phyloP scores from a whole-genome alignment of 2,329 filamentous ascomycete genomes.

The Phaeoacremonium minimum region DNA sequence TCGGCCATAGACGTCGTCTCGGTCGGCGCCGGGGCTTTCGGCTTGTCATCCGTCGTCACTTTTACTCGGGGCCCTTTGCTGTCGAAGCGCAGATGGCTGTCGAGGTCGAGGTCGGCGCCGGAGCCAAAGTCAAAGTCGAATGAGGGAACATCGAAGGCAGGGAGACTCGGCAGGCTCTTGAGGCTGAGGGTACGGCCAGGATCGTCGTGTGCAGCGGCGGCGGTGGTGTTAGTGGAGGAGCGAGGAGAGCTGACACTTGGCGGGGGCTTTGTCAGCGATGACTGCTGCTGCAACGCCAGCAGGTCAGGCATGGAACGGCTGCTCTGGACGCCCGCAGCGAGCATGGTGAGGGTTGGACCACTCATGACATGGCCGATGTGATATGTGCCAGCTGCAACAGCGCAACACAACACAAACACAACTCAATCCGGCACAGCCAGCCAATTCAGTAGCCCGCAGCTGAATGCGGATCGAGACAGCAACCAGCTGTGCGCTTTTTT shows the following conservation, averaged over 20 bases:
- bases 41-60: constrained; percentile 10
- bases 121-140: constrained; percentile 47
- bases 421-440: too few species aligned
- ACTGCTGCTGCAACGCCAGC: too few species aligned
- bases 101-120: constrained; percentile 43
- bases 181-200: constrained; percentile 17
- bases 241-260: constrained; percentile 8
- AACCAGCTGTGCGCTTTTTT: too few species aligned
- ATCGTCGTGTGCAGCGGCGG: constrained; percentile 2
- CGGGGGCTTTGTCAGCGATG: constrained; percentile 14
- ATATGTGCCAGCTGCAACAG: too few species aligned
- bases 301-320: constrained; percentile 28
- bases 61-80: constrained; percentile 15
- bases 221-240: constrained; percentile 3
- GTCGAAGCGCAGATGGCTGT: constrained; percentile 37
- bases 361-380: constrained; percentile 45
- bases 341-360: constrained; percentile 32
- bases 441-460: too few species aligned
- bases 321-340: constrained; percentile 30
- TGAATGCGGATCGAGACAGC: too few species aligned
- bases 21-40: constrained; percentile 11
- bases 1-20: constrained; percentile 15
- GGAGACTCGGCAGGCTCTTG: constrained; percentile 29
- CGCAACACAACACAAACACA: too few species aligned
- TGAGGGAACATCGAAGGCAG: constrained; percentile 46